A percentile compares a stretch with the other conserved stretches of the same genome.
Evolutionary conservation across 2,329 filamentous ascomycete species (phyloP).

Genomic region (Colletotrichum costaricense): DNA sequence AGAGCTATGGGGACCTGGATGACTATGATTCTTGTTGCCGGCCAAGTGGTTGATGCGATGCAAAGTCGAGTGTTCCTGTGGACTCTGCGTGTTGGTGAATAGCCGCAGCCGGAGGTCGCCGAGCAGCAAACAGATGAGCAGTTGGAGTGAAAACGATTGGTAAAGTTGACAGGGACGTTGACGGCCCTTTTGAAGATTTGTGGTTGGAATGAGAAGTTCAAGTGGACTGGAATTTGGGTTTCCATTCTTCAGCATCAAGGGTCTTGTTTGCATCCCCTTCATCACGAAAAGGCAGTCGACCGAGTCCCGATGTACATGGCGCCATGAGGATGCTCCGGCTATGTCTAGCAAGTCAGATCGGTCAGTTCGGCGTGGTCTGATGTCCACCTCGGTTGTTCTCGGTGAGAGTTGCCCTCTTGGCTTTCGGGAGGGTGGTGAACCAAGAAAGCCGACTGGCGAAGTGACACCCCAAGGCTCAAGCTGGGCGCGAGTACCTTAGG

Average conservation of each 20-base stretch:
- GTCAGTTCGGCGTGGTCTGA: constrained; percentile 15
- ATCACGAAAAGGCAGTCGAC: constrained; percentile 3
- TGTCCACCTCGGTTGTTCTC: constrained; percentile 32
- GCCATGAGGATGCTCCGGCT: constrained; percentile 19
- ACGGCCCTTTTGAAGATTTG: too few species aligned
- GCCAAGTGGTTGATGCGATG: background rate
- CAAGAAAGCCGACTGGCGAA: constrained; percentile 8
- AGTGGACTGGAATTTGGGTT: background rate
- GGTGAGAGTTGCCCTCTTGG: constrained; percentile 16
- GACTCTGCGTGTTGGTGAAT: background rate
- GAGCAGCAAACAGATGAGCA: background rate
- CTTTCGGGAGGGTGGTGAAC: background rate
- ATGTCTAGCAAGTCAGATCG: constrained; percentile 26
- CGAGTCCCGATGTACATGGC: background rate
- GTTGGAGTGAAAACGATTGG: constrained; percentile 2
- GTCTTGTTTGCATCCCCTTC: constrained; percentile 5
- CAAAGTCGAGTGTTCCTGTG: too few species aligned
- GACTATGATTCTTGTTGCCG: background rate
- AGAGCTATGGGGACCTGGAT: background rate
- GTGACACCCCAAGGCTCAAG: background rate
- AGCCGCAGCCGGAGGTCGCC: background rate
- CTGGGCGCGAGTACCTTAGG: background rate
- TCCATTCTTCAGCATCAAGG: background rate
- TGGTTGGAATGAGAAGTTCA: background rate
- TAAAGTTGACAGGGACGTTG: background rate